Base-by-base conservation (phyloP, 768 basidiomycete genomes). In the Myochromella boudieri region DNA sequence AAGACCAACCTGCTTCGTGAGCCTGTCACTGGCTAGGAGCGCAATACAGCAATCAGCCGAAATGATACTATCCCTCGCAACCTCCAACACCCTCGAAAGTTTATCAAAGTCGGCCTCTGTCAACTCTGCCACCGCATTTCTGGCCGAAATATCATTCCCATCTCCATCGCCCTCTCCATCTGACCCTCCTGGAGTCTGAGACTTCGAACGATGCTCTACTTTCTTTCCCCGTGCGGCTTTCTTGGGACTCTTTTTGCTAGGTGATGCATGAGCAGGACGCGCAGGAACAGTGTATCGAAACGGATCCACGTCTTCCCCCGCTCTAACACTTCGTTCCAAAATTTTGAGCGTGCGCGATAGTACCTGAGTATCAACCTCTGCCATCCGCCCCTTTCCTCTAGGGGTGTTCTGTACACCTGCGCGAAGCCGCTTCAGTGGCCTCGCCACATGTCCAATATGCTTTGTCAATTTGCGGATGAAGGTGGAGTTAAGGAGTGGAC, bases 31-130 rank as follows among this genome's bases (percentile, higher is more conserved):
- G 2, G 81, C 80, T 22, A 97, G 75, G 4, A 97, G 64, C 0
- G 85, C 80, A 53, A 95, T 75, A 50, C 81, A 85, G 54, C 88
- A 91, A 60, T 94, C 91, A 0, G 90, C 90, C 3, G 94, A 92
- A 21, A 87, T 57, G 7, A 92, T 78, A 41, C 87, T 86, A 56
- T 92, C 85, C 29, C 78, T 69, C 3, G 85, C 86, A 15, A 79
- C 53, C 44, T 87, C 81, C 28, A 95, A 63, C 7, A 66, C 64
- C 34, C 66, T 67, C 0, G 75, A 64, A 9, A 93, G 53, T 31
- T 68, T 71, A 7, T 78, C 80, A 34, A 85, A 60, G 43, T 83
- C 51, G 53, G 55, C 61, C 6, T 81, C 78, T 2, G 76, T 70
- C 34, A 77, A 58, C 26, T 59, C 59, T 12, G 48, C 43, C 25